phyloP scores from a whole-genome alignment of 768 basidiomycete species.

The Fomitopsis serialis region DNA sequence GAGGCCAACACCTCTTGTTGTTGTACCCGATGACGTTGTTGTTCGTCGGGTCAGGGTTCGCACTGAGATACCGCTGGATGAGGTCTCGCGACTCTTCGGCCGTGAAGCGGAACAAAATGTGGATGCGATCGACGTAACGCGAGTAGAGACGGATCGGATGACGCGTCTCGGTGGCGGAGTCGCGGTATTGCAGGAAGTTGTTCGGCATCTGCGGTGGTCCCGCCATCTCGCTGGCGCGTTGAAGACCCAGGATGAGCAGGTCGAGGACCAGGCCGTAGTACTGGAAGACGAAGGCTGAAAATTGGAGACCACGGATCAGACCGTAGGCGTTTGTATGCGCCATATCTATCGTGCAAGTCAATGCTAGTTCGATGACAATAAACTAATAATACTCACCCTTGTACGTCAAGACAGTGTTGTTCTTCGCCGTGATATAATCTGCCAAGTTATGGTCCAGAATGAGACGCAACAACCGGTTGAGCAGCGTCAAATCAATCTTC shows the following conservation, averaged over 20 bases:
- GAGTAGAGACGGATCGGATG: constrained; percentile 99
- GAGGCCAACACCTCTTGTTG: constrained; percentile 99
- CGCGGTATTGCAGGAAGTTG: constrained; percentile 96
- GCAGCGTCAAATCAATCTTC: constrained; percentile 94
- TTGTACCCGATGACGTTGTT: constrained; percentile 99
- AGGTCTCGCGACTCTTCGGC: constrained; percentile 97
- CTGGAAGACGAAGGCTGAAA: constrained; percentile 99
- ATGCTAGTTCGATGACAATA: not conserved
- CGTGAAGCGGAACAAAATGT: constrained; percentile 95
- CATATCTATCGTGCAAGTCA: constrained; percentile 54
- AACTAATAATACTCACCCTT: constrained; percentile 48
- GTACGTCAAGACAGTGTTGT: constrained; percentile 92
- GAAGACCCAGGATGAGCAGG: constrained; percentile 92
- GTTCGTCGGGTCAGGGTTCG: constrained; percentile 97
- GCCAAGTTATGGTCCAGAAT: constrained; percentile 99
- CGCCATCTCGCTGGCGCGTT: constrained; percentile 98
- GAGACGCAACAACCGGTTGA: constrained; percentile 92
- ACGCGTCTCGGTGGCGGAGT: constrained; percentile 90
- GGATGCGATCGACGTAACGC: constrained; percentile 91
- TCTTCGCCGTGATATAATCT: constrained; percentile 98
- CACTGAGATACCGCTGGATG: constrained; percentile 95
- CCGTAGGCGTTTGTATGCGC: constrained; percentile 97
- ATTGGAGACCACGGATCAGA: constrained; percentile 95
- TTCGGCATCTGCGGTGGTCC: constrained; percentile 97
- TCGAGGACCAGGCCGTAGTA: constrained; percentile 96